Evolutionary conservation across 2,329 filamentous ascomycete species (phyloP).

Genomic region (Talaromyces verruculosus): DNA sequence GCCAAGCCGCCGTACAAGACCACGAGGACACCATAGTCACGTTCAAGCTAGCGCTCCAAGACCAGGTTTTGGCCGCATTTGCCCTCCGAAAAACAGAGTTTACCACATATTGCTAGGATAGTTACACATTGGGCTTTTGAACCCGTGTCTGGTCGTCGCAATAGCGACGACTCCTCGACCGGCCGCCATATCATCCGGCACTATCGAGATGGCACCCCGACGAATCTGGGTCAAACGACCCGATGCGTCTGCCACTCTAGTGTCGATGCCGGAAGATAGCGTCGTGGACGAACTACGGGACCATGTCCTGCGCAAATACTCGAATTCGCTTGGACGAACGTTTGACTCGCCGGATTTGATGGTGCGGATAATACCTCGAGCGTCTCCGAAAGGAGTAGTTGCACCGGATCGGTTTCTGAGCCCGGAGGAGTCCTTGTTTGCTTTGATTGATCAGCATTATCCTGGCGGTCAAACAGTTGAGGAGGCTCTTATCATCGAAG

Average conservation of each 20-base stretch:
- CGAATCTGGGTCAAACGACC: conserved; percentile 96
- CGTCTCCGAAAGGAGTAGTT: conserved; percentile 47
- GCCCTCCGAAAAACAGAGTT: conserved; percentile 33
- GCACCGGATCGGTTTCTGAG: conserved; percentile 68
- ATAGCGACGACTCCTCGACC: conserved; percentile 26
- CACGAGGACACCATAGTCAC: conserved; percentile 7
- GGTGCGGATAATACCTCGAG: conserved; percentile 73
- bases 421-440: conserved; percentile 80
- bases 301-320: conserved; percentile 87
- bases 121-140: conserved; percentile 38
- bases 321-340: conserved; percentile 81
- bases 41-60: background rate
- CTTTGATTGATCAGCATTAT: conserved; percentile 77
- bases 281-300: conserved; percentile 93
- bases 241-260: conserved; percentile 79
- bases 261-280: conserved; percentile 82
- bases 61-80: conserved; percentile 8
- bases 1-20: conserved; percentile 6
- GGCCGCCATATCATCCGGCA: conserved; percentile 17
- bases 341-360: conserved; percentile 90
- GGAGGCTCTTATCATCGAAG: conserved; percentile 88
- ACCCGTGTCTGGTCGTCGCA: conserved; percentile 26
- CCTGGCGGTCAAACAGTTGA: conserved; percentile 83
- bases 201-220: conserved; percentile 47
- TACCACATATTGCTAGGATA: conserved; percentile 41